These are phyloP conservation scores for Pseudocercospora cruenta DNA, from an alignment of 2,329 filamentous ascomycete genomes.

Conservation along the genomic window DNA sequence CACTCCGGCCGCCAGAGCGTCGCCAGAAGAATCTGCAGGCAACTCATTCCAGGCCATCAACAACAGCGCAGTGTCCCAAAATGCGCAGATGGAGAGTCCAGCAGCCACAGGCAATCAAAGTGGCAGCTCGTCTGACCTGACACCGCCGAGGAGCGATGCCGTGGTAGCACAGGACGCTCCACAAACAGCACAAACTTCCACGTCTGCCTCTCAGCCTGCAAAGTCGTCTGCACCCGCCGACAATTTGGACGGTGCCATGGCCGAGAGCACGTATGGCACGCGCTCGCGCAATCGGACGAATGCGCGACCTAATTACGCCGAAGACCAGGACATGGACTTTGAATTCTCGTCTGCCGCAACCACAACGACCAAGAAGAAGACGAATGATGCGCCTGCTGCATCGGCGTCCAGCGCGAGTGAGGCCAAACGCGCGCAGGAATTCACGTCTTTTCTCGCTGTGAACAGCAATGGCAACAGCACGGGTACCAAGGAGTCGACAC, in stretches of 20 bases:
- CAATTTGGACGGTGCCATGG: slow-evolving; percentile 32
- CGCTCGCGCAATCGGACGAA: slow-evolving; percentile 85
- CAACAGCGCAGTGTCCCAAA: slow-evolving; percentile 23
- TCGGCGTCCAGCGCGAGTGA: slow-evolving; percentile 17
- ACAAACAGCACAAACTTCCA: slow-evolving; percentile 33
- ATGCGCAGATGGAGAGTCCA: slow-evolving; percentile 25
- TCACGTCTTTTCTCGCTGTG: slow-evolving; percentile 15
- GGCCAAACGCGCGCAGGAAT: slow-evolving; percentile 17
- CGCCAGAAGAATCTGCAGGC: slow-evolving; percentile 14
- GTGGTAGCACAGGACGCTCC: slow-evolving; percentile 29
- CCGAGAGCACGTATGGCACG: slow-evolving; percentile 73
- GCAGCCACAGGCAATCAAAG: slow-evolving; percentile 21
- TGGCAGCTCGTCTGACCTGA: slow-evolving; percentile 27
- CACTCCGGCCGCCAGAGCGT: slow-evolving; percentile 23
- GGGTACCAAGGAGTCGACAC: slow-evolving; percentile 24
- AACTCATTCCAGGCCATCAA: slow-evolving; percentile 35
- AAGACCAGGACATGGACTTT: slow-evolving; percentile 90
- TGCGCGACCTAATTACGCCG: slow-evolving; percentile 89
- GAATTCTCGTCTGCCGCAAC: slow-evolving; percentile 59
- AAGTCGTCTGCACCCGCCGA: slow-evolving; percentile 28
- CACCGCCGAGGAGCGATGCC: slow-evolving; percentile 26
- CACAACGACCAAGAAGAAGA: slow-evolving; percentile 42
- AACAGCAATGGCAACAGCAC: slow-evolving; percentile 18
- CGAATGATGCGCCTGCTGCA: slow-evolving; percentile 33
- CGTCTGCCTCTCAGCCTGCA: slow-evolving; percentile 23